Evolutionary conservation across 768 basidiomycete genomes (phyloP).

Genomic region (Tricholoma sp.): DNA sequence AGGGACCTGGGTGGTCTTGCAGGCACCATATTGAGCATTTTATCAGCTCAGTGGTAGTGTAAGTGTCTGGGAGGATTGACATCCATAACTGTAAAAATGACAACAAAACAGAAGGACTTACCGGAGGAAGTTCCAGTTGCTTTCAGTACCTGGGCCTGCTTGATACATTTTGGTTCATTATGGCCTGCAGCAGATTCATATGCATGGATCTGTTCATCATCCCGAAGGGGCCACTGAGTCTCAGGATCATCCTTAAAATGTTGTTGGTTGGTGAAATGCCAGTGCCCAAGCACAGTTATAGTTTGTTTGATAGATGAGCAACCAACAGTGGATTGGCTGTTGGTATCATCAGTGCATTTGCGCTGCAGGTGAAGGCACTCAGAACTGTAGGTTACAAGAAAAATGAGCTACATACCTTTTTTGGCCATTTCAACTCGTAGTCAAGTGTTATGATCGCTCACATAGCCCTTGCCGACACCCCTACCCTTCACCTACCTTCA

Average conservation of each 20-base stretch:
- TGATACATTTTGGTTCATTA: slow-evolving; percentile 14
- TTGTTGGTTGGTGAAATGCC: slow-evolving; percentile 6
- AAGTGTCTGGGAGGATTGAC: slow-evolving; percentile 5
- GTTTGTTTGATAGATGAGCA: slow-evolving; percentile 16
- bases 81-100: not conserved
- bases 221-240: slow-evolving; percentile 8
- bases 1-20: too few species aligned
- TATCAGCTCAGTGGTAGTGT: slow-evolving; percentile 18
- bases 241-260: slow-evolving; percentile 11
- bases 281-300: slow-evolving; percentile 25
- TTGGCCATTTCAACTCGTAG: not conserved
- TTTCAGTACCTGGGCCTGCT: slow-evolving; percentile 16
- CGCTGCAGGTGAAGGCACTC: not conserved
- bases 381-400: not conserved
- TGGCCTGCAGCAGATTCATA: not conserved
- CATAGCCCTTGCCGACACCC: too few species aligned
- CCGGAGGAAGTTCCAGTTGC: slow-evolving; percentile 3
- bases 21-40: slow-evolving; percentile 17
- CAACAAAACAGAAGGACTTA: not conserved
- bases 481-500: too few species aligned
- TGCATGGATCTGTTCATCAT: not conserved
- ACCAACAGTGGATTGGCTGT: not conserved
- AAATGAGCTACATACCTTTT: not conserved
- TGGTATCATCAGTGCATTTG: not conserved
- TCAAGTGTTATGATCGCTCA: too few species aligned